Conservation (phyloP, 345 rosid species). For the Eutrema yunnanense region DNA sequence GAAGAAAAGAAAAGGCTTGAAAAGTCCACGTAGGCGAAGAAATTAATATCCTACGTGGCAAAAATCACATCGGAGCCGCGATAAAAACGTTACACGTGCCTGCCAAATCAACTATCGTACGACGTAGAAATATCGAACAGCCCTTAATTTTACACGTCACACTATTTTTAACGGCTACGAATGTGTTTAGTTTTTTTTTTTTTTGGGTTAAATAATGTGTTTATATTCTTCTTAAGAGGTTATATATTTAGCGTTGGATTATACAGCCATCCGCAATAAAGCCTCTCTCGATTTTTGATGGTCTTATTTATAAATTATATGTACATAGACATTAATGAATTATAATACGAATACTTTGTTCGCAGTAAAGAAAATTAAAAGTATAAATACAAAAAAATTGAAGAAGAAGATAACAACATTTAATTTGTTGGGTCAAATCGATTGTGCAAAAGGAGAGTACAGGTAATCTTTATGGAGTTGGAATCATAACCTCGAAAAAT, state of each 20-base stretch:
- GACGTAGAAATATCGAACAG: background rate
- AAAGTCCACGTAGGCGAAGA: constrained; percentile 4
- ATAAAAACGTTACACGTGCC: background rate
- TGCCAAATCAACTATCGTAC: background rate
- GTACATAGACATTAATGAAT: background rate
- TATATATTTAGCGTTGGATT: too few relatives aligned
- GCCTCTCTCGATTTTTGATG: background rate
- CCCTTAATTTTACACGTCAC: background rate
- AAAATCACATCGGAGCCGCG: background rate
- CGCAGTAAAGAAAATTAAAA: background rate
- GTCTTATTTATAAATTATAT: background rate
- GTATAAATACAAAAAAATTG: background rate
- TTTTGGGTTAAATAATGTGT: background rate
- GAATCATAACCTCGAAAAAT: constrained; percentile 18
- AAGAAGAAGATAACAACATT: background rate
- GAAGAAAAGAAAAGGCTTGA: background rate
- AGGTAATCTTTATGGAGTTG: constrained; percentile 3
- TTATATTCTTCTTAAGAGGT: background rate
- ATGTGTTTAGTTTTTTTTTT: too few relatives aligned
- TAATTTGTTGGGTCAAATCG: constrained; percentile 7
- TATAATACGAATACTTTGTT: background rate
- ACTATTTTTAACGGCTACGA: background rate
- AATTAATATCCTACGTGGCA: constrained; percentile 9
- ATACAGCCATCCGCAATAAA: too few relatives aligned
- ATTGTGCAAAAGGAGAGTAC: background rate